Evolutionary conservation across 2,329 filamentous ascomycete species (phyloP), one percentile per base, ranked within the genome.

Genomic region (Monosporascus sp.): DNA sequence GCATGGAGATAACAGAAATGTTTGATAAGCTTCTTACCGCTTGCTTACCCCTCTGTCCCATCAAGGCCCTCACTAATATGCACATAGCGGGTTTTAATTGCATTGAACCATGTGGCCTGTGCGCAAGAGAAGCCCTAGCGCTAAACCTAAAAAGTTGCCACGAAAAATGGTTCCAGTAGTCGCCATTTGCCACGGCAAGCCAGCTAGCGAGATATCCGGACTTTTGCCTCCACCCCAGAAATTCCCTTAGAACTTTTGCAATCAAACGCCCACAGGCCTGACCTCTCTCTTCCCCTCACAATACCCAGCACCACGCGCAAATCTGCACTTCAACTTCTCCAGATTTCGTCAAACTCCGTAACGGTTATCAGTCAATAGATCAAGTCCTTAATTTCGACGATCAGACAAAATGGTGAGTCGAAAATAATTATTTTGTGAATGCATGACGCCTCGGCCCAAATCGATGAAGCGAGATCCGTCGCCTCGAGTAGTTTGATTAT

Each of bases 361-460:
- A 68, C 65, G 69, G 74, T 79, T 77, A 75, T 76, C 65, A 72
- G 68, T 66, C 67, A 67, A 70, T 66, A 61, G 62, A 66, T 60
- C 67, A 70, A 70, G 69, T 59, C 67, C 72, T 56, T 59, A 50
- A 62, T 62, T 56, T 60, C 69, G 67, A 71, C 70, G 77, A 78
- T 79, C 74, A 80, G 77, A 78, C 83, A 87, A 85, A 73, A 87
- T 87, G 84, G 84, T 87, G 81, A 84, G 83, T 70, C 38, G n/a
- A 44, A 59, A 47, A 44, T 50, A 36, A 39, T 55, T 49, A 48
- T 7, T 54, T 56, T 56, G 56, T 51, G 54, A 39, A 37, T 24
- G 27, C 38, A 38, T 22, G 36, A 35, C 38, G 31, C 25, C 41
- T 24, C 37, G 15, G 45, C 52, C 41, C 50, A 51, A 39, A 45